Evolutionary conservation across 1,284 basidiomycete genomes (phyloP).

Genomic region (Cryptococcus depauperatus): DNA sequence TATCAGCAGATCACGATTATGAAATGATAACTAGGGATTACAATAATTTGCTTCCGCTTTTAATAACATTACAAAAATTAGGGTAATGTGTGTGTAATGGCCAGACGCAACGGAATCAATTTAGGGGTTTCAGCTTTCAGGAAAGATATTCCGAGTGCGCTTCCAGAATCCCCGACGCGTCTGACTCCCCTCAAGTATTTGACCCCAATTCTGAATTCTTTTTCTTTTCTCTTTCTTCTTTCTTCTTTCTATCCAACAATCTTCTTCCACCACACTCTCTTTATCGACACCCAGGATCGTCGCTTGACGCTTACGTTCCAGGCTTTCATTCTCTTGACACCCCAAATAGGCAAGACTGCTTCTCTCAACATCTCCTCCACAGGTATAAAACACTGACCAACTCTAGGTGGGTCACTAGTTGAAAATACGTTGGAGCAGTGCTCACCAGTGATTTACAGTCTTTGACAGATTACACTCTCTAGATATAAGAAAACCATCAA

Average conservation of each 20-base stretch:
- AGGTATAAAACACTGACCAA: constrained; percentile 12
- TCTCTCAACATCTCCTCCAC: constrained; percentile 1
- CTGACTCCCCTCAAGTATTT: too few relatives aligned
- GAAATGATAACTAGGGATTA: too few relatives aligned
- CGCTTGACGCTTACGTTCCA: constrained; percentile 3
- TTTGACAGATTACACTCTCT: constrained; percentile 9
- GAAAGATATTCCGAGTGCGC: too few relatives aligned
- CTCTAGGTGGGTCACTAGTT: constrained; percentile 11
- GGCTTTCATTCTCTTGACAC: constrained; percentile 1
- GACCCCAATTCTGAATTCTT: too few relatives aligned
- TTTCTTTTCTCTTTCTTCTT: constrained; percentile 4
- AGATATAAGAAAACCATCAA: constrained; percentile 24
- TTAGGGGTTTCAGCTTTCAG: too few relatives aligned
- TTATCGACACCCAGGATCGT: constrained; percentile 3
- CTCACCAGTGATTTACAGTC: constrained; percentile 6
- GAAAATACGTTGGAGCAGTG: constrained; percentile 7
- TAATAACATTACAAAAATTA: too few relatives aligned
- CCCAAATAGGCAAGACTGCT: constrained; percentile 7
- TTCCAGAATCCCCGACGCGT: too few relatives aligned
- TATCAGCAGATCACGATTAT: too few relatives aligned
- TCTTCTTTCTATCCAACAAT: not conserved
- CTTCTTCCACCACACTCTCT: not conserved
- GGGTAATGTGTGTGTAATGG: too few relatives aligned
- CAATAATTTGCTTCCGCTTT: too few relatives aligned
- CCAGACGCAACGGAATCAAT: too few relatives aligned